phyloP scores from a whole-genome alignment of 2,329 filamentous ascomycete species.

The Fusarium marasasianum region DNA sequence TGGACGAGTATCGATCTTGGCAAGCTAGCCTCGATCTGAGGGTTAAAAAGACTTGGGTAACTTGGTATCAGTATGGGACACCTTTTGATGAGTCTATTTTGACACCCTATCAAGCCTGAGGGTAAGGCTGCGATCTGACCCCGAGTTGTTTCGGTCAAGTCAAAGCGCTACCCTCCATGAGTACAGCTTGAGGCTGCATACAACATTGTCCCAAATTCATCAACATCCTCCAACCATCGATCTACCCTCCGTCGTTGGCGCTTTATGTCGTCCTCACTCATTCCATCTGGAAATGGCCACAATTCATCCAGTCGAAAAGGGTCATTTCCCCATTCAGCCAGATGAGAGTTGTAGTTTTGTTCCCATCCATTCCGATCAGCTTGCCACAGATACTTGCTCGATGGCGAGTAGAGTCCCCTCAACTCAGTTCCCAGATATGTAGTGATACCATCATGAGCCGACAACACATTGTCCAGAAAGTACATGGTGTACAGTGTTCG shows the following conservation, averaged over 20 bases:
- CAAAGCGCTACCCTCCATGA: slow-evolving; percentile 45
- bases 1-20: slow-evolving; percentile 41
- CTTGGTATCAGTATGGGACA: accelerated
- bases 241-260: slow-evolving; percentile 53
- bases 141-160: not conserved
- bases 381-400: slow-evolving; percentile 55
- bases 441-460: slow-evolving; percentile 53
- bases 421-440: slow-evolving; percentile 62
- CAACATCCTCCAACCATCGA: slow-evolving; percentile 59
- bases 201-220: slow-evolving; percentile 64
- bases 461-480: slow-evolving; percentile 61
- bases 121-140: not conserved
- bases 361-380: slow-evolving; percentile 54
- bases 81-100: too few relatives aligned
- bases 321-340: slow-evolving; percentile 54
- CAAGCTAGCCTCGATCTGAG: too few relatives aligned
- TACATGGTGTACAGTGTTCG: slow-evolving; percentile 63
- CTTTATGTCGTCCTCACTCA: slow-evolving; percentile 44
- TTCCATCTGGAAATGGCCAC: slow-evolving; percentile 53
- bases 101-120: too few relatives aligned
- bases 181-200: slow-evolving; percentile 59
- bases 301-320: slow-evolving; percentile 60
- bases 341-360: slow-evolving; percentile 52
- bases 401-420: slow-evolving; percentile 53
- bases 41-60: too few relatives aligned